These are phyloP conservation scores for Fabrea salina DNA, from an alignment of 169 alveolate genomes.

Conservation along the genomic window DNA sequence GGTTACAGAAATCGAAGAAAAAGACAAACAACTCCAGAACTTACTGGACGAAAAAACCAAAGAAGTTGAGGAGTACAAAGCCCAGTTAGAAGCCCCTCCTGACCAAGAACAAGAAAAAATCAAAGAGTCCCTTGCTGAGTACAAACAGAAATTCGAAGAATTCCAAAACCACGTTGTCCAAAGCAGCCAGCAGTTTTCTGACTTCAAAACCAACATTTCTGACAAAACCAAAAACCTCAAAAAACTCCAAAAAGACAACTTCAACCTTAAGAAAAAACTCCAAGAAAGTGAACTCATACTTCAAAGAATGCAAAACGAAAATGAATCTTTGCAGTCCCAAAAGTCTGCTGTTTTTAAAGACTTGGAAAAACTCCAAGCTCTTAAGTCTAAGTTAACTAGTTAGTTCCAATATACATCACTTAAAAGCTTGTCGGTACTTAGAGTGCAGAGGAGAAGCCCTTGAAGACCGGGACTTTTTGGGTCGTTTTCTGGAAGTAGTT, in stretches of 20 bases:
- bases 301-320: background rate
- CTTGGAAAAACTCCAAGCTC: background rate
- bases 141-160: conserved; percentile 4
- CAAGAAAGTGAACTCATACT: background rate
- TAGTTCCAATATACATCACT: background rate
- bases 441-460: too few relatives aligned
- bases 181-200: conserved; percentile 1
- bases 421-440: too few relatives aligned
- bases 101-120: background rate
- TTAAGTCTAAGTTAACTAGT: background rate
- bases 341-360: background rate
- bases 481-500: too few relatives aligned
- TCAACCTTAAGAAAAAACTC: background rate
- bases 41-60: background rate
- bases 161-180: background rate
- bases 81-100: background rate
- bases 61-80: background rate
- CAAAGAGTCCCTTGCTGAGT: background rate
- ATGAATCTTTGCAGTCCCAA: background rate
- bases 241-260: background rate
- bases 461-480: too few relatives aligned
- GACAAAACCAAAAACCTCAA: background rate
- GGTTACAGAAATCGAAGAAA: background rate
- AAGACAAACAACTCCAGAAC: background rate
- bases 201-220: conserved; percentile 12